These are phyloP conservation scores for Suillus lakei DNA, from an alignment of 768 basidiomycete species.

Conservation along the genomic window DNA sequence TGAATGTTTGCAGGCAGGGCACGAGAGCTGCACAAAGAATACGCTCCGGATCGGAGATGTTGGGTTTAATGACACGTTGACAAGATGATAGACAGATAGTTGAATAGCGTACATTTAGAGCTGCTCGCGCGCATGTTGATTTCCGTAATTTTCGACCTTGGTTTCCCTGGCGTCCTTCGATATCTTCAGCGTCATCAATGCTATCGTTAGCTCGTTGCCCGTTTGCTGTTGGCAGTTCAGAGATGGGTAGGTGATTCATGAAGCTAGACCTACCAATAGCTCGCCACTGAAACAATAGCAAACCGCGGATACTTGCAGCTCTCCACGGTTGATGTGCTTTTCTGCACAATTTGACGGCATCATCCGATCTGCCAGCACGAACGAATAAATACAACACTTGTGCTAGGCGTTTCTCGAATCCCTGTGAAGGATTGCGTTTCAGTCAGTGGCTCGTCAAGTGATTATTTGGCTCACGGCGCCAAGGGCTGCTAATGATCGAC, in stretches of 20 bases:
- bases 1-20: too few relatives aligned
- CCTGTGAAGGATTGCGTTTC: slow-evolving; percentile 44
- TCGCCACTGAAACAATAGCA: too few relatives aligned
- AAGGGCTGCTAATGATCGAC: slow-evolving; percentile 66
- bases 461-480: slow-evolving; percentile 63
- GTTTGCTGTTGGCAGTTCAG: slow-evolving; percentile 49
- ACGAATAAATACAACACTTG: slow-evolving; percentile 84
- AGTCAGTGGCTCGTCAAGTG: neutral
- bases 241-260: slow-evolving; percentile 19
- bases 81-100: neutral
- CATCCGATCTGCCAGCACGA: slow-evolving; percentile 82
- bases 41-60: slow-evolving; percentile 64
- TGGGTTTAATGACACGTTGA: slow-evolving; percentile 41
- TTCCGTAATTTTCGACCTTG: slow-evolving; percentile 88
- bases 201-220: too few relatives aligned
- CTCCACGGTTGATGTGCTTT: slow-evolving; percentile 91
- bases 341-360: slow-evolving; percentile 81
- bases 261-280: slow-evolving; percentile 58
- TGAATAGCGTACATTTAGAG: slow-evolving; percentile 60
- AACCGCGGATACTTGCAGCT: slow-evolving; percentile 87
- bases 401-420: slow-evolving; percentile 77
- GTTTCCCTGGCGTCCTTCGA: slow-evolving; percentile 74
- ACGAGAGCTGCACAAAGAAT: too few relatives aligned
- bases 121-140: slow-evolving; percentile 79
- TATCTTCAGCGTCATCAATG: slow-evolving; percentile 49